These are phyloP conservation scores for Sphaerulina vaccinii DNA, from an alignment of 2,329 filamentous ascomycete genomes.

Conservation along the genomic window DNA sequence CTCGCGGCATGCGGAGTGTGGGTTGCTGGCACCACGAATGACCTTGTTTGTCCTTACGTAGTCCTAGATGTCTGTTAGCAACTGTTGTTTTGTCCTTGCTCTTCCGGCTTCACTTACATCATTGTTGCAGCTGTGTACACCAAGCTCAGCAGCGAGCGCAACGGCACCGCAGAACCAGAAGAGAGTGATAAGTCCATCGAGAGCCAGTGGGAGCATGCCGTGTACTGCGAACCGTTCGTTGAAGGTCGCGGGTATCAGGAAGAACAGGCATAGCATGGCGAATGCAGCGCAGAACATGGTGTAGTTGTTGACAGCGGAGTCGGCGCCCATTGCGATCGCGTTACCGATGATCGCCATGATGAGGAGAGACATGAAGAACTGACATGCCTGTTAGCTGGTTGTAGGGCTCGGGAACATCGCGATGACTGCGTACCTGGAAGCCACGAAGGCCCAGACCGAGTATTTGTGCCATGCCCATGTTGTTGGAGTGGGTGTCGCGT, in stretches of 20 bases:
- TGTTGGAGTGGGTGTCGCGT: not conserved
- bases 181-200: constrained; percentile 61
- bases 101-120: constrained; percentile 44
- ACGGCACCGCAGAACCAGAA: constrained; percentile 71
- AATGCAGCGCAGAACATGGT: constrained; percentile 69
- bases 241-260: constrained; percentile 59
- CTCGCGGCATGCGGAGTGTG: constrained; percentile 67
- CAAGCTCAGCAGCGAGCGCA: constrained; percentile 67
- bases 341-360: constrained; percentile 62
- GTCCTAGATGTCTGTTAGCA: constrained; percentile 23
- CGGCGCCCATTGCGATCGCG: constrained; percentile 56
- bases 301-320: constrained; percentile 52
- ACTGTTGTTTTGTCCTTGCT: not conserved
- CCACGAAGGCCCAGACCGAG: constrained; percentile 32
- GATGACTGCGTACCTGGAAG: constrained; percentile 9
- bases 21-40: constrained; percentile 50
- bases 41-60: constrained; percentile 44
- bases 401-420: not conserved
- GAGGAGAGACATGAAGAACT: constrained; percentile 62
- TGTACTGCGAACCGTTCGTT: constrained; percentile 52
- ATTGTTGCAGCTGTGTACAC: constrained; percentile 67
- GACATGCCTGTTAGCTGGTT: not conserved
- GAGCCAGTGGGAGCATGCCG: constrained; percentile 53
- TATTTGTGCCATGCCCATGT: constrained; percentile 23
- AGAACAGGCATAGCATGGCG: constrained; percentile 64